Evolutionary conservation across 805 yeast genomes (phyloP).

Genomic region (Clavispora santaluciae): DNA sequence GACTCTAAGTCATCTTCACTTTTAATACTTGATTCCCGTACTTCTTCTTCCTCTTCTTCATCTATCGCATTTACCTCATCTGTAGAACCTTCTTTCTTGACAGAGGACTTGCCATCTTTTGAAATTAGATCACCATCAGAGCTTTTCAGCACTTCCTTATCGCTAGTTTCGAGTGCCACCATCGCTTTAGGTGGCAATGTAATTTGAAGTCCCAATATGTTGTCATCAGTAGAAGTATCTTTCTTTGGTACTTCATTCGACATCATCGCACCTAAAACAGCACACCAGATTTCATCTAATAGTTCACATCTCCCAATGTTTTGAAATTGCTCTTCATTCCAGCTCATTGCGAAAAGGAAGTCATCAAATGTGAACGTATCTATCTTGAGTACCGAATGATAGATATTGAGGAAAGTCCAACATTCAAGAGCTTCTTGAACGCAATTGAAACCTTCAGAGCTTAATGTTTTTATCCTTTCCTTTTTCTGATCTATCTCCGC

Average conservation of each 20-base stretch:
- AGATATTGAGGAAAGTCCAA: slow-evolving; percentile 75
- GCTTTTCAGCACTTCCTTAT: background rate
- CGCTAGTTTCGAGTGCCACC: background rate
- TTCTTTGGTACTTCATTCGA: slow-evolving; percentile 27
- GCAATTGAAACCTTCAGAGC: slow-evolving; percentile 4
- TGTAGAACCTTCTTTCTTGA: slow-evolving; percentile 1
- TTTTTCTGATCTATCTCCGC: background rate
- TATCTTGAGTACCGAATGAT: slow-evolving; percentile 56
- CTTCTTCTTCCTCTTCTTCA: slow-evolving; percentile 20
- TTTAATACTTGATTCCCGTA: slow-evolving; percentile 7
- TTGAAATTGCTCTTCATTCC: slow-evolving; percentile 38
- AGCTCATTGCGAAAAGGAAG: slow-evolving; percentile 52
- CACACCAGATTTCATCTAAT: slow-evolving; percentile 65
- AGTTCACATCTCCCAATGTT: slow-evolving; percentile 45
- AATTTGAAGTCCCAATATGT: slow-evolving; percentile 1
- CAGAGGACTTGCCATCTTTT: background rate
- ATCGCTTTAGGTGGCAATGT: background rate
- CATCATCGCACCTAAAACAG: slow-evolving; percentile 53
- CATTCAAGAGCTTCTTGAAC: slow-evolving; percentile 52
- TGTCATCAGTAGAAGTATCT: slow-evolving; percentile 3
- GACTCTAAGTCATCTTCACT: slow-evolving; percentile 12
- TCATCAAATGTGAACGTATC: slow-evolving; percentile 80
- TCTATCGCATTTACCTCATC: too few species aligned
- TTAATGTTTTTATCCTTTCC: background rate
- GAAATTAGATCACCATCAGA: background rate